These are phyloP conservation scores for Diaporthe caulivora DNA, from an alignment of 2,329 filamentous ascomycete species.

Conservation along the genomic window DNA sequence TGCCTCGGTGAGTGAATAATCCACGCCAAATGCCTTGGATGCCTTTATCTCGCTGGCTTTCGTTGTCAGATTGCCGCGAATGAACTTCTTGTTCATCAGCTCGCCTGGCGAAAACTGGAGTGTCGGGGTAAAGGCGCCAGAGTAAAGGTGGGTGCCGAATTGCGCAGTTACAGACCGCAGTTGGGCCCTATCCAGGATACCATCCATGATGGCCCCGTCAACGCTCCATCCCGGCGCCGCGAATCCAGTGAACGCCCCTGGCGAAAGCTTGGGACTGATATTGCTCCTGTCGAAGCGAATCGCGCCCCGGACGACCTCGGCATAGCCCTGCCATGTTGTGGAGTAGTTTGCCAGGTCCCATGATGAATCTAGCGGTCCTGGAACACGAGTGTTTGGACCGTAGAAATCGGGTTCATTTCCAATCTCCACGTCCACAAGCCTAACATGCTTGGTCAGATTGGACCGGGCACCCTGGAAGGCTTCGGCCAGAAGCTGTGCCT, in stretches of 20 bases:
- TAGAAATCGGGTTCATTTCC: conserved; percentile 9
- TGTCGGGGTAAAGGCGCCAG: not conserved
- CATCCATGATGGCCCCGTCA: not conserved
- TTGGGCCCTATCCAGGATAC: not conserved
- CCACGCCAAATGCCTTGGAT: conserved; percentile 8
- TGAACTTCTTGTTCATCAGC: conserved; percentile 3
- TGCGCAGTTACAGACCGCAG: not conserved
- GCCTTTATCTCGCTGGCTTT: not conserved
- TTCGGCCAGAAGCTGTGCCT: conserved; percentile 7
- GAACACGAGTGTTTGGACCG: not conserved
- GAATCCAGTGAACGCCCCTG: not conserved
- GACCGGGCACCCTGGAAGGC: conserved; percentile 4
- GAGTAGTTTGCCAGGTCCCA: not conserved
- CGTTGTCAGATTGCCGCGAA: not conserved
- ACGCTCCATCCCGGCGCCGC: conserved; percentile 13
- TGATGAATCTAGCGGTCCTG: not conserved
- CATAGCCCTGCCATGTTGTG: conserved; percentile 3
- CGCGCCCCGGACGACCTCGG: not conserved
- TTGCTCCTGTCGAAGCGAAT: not conserved
- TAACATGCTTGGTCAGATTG: not conserved
- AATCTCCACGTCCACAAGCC: not conserved
- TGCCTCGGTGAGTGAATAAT: not conserved
- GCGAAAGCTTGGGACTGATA: not conserved
- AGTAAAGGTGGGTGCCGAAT: not conserved
- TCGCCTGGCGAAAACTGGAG: not conserved